Percentiles rank a stretch among this genome's conserved stretches.
phyloP scores from a whole-genome alignment of 352 stramenopile species.

The Globisporangium polare region DNA sequence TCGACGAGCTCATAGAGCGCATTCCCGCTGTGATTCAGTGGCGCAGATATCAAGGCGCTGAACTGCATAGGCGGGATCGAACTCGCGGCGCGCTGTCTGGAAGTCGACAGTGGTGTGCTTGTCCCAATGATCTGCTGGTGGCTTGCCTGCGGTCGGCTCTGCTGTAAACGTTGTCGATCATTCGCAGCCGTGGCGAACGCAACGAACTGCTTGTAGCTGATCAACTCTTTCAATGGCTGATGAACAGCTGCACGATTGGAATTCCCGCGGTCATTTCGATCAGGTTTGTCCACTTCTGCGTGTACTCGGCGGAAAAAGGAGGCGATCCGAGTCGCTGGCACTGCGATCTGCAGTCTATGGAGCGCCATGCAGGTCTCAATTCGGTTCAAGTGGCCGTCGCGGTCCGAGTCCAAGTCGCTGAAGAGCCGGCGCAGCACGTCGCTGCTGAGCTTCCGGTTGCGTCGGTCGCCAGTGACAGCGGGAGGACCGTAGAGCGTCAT shows the following conservation, averaged over 20 bases:
- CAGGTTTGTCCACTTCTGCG: background rate
- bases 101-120: background rate
- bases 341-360: constrained; percentile 60
- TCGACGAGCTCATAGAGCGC: constrained; percentile 9
- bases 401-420: constrained; percentile 63
- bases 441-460: constrained; percentile 25
- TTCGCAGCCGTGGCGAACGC: constrained; percentile 62
- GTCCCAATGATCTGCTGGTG: background rate
- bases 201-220: constrained; percentile 76
- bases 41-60: background rate
- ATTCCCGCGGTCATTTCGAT: constrained; percentile 4
- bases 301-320: constrained; percentile 67
- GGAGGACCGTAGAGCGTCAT: constrained; percentile 51
- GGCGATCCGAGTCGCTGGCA: constrained; percentile 52
- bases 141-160: constrained; percentile 20
- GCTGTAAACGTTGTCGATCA: constrained; percentile 16
- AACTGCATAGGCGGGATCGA: background rate
- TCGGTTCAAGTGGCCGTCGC: constrained; percentile 64
- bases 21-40: background rate
- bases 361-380: constrained; percentile 72
- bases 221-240: constrained; percentile 49
- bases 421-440: constrained; percentile 77
- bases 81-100: background rate
- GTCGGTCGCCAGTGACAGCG: constrained; percentile 6
- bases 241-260: constrained; percentile 8